A percentile compares a stretch with the other conserved stretches of the same genome.
These are phyloP conservation scores for Pseudocercospora eumusae DNA, from an alignment of 2,329 filamentous ascomycete species.

Conservation along the genomic window DNA sequence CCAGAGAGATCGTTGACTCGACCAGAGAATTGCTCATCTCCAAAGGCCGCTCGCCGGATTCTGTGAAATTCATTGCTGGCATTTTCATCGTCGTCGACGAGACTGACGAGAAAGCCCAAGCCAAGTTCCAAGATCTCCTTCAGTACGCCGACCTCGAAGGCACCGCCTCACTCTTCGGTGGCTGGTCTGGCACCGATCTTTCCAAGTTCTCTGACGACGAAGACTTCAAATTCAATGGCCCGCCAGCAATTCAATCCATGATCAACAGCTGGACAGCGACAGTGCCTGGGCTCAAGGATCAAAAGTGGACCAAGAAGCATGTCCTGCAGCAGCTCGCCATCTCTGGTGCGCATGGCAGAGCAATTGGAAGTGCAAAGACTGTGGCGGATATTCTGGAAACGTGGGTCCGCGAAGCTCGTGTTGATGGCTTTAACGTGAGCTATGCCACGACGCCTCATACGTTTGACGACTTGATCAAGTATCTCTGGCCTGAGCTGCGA, in stretches of 20 bases:
- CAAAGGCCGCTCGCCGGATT: constrained; percentile 43
- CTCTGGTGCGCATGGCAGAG: constrained; percentile 45
- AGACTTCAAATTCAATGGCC: constrained; percentile 46
- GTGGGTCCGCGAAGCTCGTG: constrained; percentile 49
- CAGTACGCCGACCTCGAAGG: constrained; percentile 50
- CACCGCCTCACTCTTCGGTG: constrained; percentile 49
- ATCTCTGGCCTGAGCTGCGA: constrained; percentile 43
- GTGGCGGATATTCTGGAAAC: constrained; percentile 51
- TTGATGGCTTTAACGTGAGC: constrained; percentile 48
- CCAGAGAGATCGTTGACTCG: constrained; percentile 46
- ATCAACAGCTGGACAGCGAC: constrained; percentile 50
- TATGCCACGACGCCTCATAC: constrained; percentile 50
- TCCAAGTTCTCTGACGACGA: constrained; percentile 48
- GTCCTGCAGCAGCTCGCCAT: constrained; percentile 48
- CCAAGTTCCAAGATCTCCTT: constrained; percentile 47
- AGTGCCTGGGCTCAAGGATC: constrained; percentile 44
- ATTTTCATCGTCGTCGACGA: constrained; percentile 48
- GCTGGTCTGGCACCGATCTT: constrained; percentile 52
- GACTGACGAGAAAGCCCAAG: constrained; percentile 48
- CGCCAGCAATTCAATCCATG: constrained; percentile 48
- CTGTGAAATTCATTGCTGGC: constrained; percentile 50
- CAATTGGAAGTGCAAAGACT: constrained; percentile 45
- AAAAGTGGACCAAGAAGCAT: constrained; percentile 51
- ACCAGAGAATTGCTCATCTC: constrained; percentile 44
- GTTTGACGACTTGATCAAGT: constrained; percentile 43